These are phyloP conservation scores for Coleophoma crateriformis DNA, from an alignment of 2,329 filamentous ascomycete species.

Conservation along the genomic window DNA sequence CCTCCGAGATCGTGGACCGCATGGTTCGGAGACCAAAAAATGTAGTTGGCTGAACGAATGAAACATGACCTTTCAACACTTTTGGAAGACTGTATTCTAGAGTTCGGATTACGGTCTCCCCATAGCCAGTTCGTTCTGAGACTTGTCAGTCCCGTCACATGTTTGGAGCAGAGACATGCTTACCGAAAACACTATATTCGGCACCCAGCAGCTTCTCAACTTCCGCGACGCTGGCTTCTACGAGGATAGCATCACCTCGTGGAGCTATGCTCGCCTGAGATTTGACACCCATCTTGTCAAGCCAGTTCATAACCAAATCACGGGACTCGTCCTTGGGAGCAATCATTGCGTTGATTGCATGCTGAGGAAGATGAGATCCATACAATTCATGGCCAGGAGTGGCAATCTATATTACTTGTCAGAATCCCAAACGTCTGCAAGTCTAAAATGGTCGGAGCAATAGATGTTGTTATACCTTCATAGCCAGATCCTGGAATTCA, in stretches of 20 bases:
- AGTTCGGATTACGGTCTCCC: constrained; percentile 17
- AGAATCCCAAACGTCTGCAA: background rate
- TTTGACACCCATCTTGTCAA: constrained; percentile 42
- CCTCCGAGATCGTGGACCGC: constrained; percentile 17
- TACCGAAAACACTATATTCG: constrained; percentile 44
- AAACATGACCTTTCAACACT: constrained; percentile 50
- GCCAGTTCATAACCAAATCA: constrained; percentile 51
- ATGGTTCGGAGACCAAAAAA: constrained; percentile 41
- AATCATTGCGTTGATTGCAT: constrained; percentile 47
- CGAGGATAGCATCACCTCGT: constrained; percentile 47
- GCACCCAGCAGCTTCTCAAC: constrained; percentile 49
- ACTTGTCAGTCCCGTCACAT: constrained; percentile 2
- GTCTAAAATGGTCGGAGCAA: background rate
- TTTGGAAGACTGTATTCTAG: constrained; percentile 35
- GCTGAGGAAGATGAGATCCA: constrained; percentile 44
- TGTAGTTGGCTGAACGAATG: constrained; percentile 55
- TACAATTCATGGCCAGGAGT: constrained; percentile 46
- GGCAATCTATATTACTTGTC: constrained; percentile 18
- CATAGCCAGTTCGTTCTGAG: constrained; percentile 12
- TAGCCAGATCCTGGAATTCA: constrained; percentile 22
- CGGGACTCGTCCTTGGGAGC: constrained; percentile 46
- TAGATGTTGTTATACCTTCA: constrained; percentile 14
- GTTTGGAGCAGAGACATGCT: constrained; percentile 37
- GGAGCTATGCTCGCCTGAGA: constrained; percentile 37
- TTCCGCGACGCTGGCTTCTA: constrained; percentile 39